Evolutionary conservation across 768 basidiomycete genomes (phyloP).

Genomic region (Lanmaoa rubissima): DNA sequence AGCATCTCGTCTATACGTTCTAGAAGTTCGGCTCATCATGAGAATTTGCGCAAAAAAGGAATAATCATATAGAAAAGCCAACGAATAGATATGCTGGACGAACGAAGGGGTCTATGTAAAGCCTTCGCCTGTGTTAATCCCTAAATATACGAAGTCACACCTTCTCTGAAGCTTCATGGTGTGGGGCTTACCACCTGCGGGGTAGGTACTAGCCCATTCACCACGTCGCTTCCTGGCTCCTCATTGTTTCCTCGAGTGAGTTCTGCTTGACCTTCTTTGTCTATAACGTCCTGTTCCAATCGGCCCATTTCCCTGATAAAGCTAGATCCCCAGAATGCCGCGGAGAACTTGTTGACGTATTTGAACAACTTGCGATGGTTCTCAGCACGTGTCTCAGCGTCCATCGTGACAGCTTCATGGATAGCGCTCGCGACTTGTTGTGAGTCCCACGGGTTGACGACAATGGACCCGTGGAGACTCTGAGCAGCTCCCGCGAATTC

Average conservation of each 20-base stretch:
- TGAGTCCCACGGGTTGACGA: conserved; percentile 99
- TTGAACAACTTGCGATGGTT: conserved; percentile 96
- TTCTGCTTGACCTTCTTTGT: conserved; percentile 36
- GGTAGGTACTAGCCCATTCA: conserved; percentile 38
- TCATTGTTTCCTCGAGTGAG: conserved; percentile 35
- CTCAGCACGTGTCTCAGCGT: conserved; percentile 74
- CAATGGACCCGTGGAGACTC: conserved; percentile 90
- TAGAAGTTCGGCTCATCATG: conserved; percentile 22
- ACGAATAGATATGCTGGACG: conserved; percentile 30
- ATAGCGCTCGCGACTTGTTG: conserved; percentile 98
- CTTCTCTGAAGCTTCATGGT: conserved; percentile 30
- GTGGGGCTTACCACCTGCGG: conserved; percentile 35
- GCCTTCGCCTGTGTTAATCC: conserved; percentile 21
- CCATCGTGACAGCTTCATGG: conserved; percentile 91
- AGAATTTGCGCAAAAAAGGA: conserved; percentile 34
- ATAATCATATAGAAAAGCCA: conserved; percentile 40
- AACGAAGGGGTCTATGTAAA: conserved; percentile 25
- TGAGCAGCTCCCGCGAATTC: conserved; percentile 99
- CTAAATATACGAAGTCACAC: conserved; percentile 34
- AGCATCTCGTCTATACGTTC: conserved; percentile 20
- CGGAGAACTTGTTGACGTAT: conserved; percentile 93
- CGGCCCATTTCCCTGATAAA: conserved; percentile 84
- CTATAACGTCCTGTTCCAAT: conserved; percentile 43
- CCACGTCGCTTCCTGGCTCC: conserved; percentile 38
- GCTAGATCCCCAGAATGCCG: conserved; percentile 89